Percentiles rank a stretch among this genome's conserved stretches.
Conservation (phyloP, 768 basidiomycete species). For the Pleurotus tuoliensis region DNA sequence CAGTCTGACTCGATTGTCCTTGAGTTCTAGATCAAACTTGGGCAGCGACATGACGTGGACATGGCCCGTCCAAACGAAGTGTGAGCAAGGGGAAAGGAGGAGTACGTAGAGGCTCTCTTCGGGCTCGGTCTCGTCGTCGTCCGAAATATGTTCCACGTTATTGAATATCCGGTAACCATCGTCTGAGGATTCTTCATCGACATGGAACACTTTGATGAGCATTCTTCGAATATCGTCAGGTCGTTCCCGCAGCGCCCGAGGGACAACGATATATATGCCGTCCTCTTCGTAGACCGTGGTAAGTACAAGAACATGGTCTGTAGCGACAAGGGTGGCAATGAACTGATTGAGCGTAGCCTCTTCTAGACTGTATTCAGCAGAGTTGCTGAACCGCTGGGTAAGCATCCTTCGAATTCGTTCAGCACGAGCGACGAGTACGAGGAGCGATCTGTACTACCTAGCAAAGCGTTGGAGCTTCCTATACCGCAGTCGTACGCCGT, state of each 20-base stretch:
- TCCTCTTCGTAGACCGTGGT: conserved; percentile 83
- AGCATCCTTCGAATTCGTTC: conserved; percentile 41
- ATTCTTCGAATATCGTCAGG: conserved; percentile 77
- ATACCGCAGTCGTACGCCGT: conserved; percentile 87
- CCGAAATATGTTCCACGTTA: conserved; percentile 33
- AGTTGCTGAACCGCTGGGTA: conserved; percentile 88
- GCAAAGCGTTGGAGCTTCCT: conserved; percentile 93
- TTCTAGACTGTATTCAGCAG: conserved; percentile 85
- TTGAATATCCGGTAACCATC: conserved; percentile 43
- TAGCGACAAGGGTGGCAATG: conserved; percentile 71
- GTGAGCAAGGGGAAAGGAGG: conserved; percentile 76
- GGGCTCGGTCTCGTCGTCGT: conserved; percentile 40
- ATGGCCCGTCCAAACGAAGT: conserved; percentile 90
- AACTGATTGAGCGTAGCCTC: conserved; percentile 72
- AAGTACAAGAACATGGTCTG: conserved; percentile 93
- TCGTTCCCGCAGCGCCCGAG: conserved; percentile 68
- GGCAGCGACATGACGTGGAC: conserved; percentile 77
- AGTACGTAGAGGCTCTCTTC: conserved; percentile 74
- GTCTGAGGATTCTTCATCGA: conserved; percentile 57
- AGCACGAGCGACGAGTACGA: too few species aligned
- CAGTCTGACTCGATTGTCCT: conserved; percentile 86
- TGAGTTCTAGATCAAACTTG: conserved; percentile 74
- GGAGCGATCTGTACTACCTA: conserved; percentile 43
- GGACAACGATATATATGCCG: conserved; percentile 89
- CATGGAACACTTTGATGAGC: conserved; percentile 81